These are phyloP conservation scores for Paecilomyces dactylethromorphus DNA, from an alignment of 2,329 filamentous ascomycete species.

Conservation along the genomic window DNA sequence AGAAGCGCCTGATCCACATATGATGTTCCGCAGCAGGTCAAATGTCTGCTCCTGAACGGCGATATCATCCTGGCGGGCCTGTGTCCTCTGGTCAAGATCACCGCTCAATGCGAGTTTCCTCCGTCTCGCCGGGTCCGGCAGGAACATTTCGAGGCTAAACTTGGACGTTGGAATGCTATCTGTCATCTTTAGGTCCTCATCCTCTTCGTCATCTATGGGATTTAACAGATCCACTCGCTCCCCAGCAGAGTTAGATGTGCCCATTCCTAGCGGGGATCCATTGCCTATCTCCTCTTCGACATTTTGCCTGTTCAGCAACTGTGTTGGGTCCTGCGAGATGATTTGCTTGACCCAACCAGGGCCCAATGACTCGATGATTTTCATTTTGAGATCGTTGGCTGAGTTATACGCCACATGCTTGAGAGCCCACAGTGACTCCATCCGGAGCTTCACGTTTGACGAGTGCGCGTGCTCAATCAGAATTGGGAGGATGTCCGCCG, in stretches of 20 bases:
- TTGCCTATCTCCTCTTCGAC: conserved; percentile 26
- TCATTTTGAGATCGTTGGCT: conserved; percentile 65
- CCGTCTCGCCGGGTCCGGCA: conserved; percentile 33
- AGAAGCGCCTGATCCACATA: conserved; percentile 56
- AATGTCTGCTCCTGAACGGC: conserved; percentile 87
- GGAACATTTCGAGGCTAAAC: conserved; percentile 29
- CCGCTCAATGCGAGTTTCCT: conserved; percentile 48
- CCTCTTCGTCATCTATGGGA: conserved; percentile 32
- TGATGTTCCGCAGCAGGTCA: conserved; percentile 83
- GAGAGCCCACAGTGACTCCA: conserved; percentile 87
- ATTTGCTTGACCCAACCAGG: conserved; percentile 75
- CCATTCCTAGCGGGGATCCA: conserved; percentile 40
- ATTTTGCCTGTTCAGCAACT: conserved; percentile 19
- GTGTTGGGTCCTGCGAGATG: conserved; percentile 54
- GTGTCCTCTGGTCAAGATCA: conserved; percentile 61
- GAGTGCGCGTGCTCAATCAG: conserved; percentile 82
- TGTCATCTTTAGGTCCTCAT: conserved; percentile 28
- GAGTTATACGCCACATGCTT: conserved; percentile 80
- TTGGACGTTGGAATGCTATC: conserved; percentile 36
- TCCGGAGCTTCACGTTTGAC: conserved; percentile 66
- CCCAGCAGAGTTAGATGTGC: conserved; percentile 53
- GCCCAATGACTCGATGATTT: conserved; percentile 69
- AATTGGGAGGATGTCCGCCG: conserved; percentile 66
- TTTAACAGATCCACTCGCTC: conserved; percentile 56
- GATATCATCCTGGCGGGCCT: conserved; percentile 69